Evolutionary conservation across 1,284 basidiomycete species (phyloP), one percentile per base, ranked within the genome.

Genomic region (Pterulicium gracile): DNA sequence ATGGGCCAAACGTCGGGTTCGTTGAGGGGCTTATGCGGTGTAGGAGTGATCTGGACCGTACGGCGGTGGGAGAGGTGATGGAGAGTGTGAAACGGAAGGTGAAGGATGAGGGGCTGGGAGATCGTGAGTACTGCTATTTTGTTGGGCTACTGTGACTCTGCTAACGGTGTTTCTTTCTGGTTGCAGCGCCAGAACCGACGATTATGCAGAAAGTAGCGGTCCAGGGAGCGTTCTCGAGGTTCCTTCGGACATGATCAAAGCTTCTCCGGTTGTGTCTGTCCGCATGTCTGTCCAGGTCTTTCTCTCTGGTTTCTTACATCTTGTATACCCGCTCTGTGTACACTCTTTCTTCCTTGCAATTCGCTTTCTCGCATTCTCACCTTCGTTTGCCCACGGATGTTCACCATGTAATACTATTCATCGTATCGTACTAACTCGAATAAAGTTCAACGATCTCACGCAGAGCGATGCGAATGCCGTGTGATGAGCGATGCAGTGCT

Each of bases 31-130:
- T 98, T 42, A 86, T 98, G 76, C 88, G 84, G 59, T 83, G 88
- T 4, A 74, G 96, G 43, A 88, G 88, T 52, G 94, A 98, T 64
- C 69, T 98, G 47, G 94, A 98, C 64, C 79, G 90, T 32, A 78
- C 83, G 1, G 79, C 81, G 10, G 87, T 87, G n/a, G 83, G 68
- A 54, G 91, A 96, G 47, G 84, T 96, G 44, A 96, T 98, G 88
- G 95, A 98, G 24, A 90, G 84, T 49, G 75, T 97, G 50, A 88
- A 85, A 62, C 77, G 92, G 45, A 98, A 95, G 61, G 88, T 92
- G 17, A 91, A 85, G 60, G 90, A 94, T 27, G 91, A 94, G 57
- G 76, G 77, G 14, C 62, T 94, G 47, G 71, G 70, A 27, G 90
- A 93, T 65, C 89, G 90, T 92, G 64, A 70, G 89, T 79, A 4